A percentile compares a stretch with the other conserved stretches of the same genome.
Conservation (phyloP, 495 filamentous ascomycete species). For the Penicillium canescens region DNA sequence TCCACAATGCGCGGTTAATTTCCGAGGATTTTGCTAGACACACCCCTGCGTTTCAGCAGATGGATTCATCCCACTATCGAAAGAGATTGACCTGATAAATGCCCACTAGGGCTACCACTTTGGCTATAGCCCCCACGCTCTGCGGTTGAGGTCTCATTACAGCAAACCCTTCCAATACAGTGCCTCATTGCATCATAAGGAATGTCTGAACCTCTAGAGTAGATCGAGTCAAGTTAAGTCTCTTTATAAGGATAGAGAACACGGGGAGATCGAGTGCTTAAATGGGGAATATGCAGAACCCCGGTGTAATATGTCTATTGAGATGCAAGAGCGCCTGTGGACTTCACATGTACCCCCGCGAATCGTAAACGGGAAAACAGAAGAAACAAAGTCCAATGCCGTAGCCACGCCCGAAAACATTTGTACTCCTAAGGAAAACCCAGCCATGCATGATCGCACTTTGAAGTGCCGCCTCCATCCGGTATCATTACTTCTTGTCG, state of each 20-base stretch:
- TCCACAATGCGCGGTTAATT: too few species aligned
- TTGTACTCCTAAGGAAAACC: conserved; percentile 17
- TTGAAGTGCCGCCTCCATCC: background rate
- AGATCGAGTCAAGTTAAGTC: too few species aligned
- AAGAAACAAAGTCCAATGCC: conserved; percentile 12
- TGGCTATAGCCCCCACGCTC: too few species aligned
- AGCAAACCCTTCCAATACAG: background rate
- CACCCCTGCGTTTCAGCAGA: too few species aligned
- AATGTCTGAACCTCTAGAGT: background rate
- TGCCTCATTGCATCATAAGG: background rate
- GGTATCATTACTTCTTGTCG: conserved; percentile 23
- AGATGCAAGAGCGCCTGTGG: conserved; percentile 16
- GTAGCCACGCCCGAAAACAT: conserved; percentile 17
- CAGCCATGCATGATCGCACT: conserved; percentile 24
- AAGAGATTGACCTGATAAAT: too few species aligned
- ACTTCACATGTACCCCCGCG: conserved; percentile 19
- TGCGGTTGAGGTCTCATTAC: too few species aligned
- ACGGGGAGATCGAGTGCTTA: background rate
- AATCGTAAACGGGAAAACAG: conserved; percentile 14
- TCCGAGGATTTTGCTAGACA: too few species aligned
- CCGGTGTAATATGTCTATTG: conserved; percentile 24
- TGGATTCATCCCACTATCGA: too few species aligned
- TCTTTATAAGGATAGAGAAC: background rate
- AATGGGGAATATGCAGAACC: background rate
- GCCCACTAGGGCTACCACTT: too few species aligned